Evolutionary conservation across 2,329 filamentous ascomycete species (phyloP).

Genomic region (Colletotrichum australisinense): DNA sequence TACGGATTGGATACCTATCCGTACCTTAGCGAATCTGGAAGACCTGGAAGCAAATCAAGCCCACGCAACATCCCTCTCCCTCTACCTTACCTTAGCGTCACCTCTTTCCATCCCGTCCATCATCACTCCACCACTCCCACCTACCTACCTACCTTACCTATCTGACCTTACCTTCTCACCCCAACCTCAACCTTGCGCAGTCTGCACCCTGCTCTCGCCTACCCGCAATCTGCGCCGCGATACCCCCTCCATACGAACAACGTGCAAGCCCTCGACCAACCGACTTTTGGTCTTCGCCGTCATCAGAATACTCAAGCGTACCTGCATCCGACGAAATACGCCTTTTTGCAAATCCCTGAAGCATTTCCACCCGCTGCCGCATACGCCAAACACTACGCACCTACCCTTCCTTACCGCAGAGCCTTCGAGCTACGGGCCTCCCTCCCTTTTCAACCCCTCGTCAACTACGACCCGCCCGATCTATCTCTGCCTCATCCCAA

Average conservation of each 20-base stretch:
- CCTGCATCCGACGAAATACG: constrained; percentile 10
- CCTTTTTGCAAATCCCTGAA: constrained; percentile 7
- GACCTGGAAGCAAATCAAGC: background rate
- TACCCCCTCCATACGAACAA: background rate
- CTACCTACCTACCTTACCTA: background rate
- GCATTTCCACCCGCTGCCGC: background rate
- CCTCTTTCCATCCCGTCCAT: constrained; percentile 10
- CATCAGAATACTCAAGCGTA: background rate
- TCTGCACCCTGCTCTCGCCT: constrained; percentile 13
- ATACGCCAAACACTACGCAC: background rate
- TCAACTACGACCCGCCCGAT: background rate
- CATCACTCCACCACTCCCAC: constrained; percentile 1
- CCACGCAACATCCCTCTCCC: constrained; percentile 3
- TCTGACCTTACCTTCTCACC: background rate
- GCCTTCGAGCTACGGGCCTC: background rate
- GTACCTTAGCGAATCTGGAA: background rate
- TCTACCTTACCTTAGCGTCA: constrained; percentile 4
- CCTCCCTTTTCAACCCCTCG: background rate
- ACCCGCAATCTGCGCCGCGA: constrained; percentile 15
- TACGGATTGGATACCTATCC: background rate
- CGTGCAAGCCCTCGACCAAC: constrained; percentile 19
- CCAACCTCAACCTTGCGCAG: constrained; percentile 12
- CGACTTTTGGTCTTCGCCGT: constrained; percentile 1
- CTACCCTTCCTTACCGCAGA: background rate
- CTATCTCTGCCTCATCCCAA: constrained; percentile 7